Evolutionary conservation across 2,329 filamentous ascomycete genomes (phyloP), one percentile per base, ranked within the genome.

Genomic region (Alternaria sp.): DNA sequence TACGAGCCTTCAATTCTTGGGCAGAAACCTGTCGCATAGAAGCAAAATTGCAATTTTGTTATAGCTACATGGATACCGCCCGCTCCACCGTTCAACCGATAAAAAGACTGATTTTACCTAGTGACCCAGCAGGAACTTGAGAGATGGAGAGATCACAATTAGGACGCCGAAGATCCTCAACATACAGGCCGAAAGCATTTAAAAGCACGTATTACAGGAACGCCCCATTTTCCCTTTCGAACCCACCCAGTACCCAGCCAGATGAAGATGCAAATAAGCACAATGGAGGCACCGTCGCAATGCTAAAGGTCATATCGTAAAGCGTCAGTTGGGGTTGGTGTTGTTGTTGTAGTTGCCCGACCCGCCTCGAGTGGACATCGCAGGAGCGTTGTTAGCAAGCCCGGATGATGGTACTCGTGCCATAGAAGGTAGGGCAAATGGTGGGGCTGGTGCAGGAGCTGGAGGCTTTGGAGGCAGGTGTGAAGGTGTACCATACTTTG

Each of bases 401-500:
- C 65, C 62, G 21, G 66, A 54, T 23, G 58, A 54, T 14, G 67
- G 62, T 37, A 66, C 55, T 23, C 71, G 68, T 17, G 64, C 56
- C 51, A 57, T 61, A 3, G 67, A 48, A 29, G 65, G 54, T 13
- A 71, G 60, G 48, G 56, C 63, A 51, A 73, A 76, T 4, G 71
- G 68, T 24, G 72, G 78, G 10, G 72, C 61, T 23, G 60, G 60
- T 13, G 58, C 72, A 3, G 81, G 75, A 45, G 83, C 81, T 39
- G 84, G 83, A 34, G 84, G 84, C 67, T 85, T 86, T 9, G 83
- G 80, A 45, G 84, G 84, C 41, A 86, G 75, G 50, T 83, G 82
- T 14, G 83, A 76, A 5, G 83, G 81, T 31, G 83, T 82, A 29
- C 83, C 84, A 74, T 82, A 86, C 64, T 85, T 85, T n/a, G 83